Evolutionary conservation across 176 grass and related monocot genomes (phyloP).

Genomic region (Carex parvula): DNA sequence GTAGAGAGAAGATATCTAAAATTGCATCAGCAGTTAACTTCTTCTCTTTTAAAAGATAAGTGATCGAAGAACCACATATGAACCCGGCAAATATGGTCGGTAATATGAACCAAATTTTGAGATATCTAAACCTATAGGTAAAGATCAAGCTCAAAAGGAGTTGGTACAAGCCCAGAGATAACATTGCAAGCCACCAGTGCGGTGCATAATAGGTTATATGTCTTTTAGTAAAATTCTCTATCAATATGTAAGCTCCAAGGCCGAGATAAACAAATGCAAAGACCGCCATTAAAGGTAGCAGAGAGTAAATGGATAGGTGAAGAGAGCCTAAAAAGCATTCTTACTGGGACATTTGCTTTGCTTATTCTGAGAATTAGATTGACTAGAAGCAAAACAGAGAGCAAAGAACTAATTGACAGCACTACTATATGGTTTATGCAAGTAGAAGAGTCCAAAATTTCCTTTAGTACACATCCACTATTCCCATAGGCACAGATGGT

Average conservation of each 20-base stretch:
- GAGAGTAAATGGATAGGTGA: conserved; percentile 29
- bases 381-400: conserved; percentile 30
- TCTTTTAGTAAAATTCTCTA: conserved; percentile 22
- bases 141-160: conserved; percentile 31
- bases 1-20: conserved; percentile 61
- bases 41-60: conserved; percentile 37
- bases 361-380: conserved; percentile 42
- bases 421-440: conserved; percentile 61
- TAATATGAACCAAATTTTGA: conserved; percentile 38
- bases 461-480: conserved; percentile 27
- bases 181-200: conserved; percentile 49
- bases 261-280: conserved; percentile 57
- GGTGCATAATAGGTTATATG: conserved; percentile 7
- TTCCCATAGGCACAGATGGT: conserved; percentile 35
- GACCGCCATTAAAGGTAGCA: conserved; percentile 30
- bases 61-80: conserved; percentile 41
- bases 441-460: conserved; percentile 49
- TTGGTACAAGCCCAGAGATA: conserved; percentile 44
- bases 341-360: conserved; percentile 10
- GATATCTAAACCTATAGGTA: conserved; percentile 27
- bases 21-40: conserved; percentile 28
- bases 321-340: conserved; percentile 19
- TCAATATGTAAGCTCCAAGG: conserved; percentile 47
- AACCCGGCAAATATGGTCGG: conserved; percentile 33
- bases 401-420: neutral